Evolutionary conservation across 2,329 filamentous ascomycete genomes (phyloP), one percentile per base, ranked within the genome.

Genomic region (Sporothrix sp.): DNA sequence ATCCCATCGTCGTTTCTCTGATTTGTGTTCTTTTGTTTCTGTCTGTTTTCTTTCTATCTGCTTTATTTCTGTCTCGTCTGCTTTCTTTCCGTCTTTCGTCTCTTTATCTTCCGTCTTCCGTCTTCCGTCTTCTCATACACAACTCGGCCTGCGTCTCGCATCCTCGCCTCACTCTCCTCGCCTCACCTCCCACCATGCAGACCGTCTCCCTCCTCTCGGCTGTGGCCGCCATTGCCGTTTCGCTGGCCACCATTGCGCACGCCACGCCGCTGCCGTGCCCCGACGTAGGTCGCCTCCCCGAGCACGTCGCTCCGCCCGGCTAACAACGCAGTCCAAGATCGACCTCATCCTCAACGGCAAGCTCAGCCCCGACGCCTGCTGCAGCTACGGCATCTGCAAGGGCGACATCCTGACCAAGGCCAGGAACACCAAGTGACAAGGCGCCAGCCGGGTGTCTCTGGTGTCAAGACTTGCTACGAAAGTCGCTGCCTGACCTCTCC

Each of bases 321-420:
- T 10, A 23, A 16, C 38, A 16, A 4, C 25, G 4, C 54, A 68
- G 64, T 50, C 58, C 14, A 67, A 65, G 53, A 58, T 66, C 48
- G 70, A 71, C 55, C 59, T 62, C 13, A 78, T 78, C 35, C 67
- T 78, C 42, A 69, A 63, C 25, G 73, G 74, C 48, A 61, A 68
- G 25, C 64, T 73, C 53, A 65, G 68, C 18, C 67, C 72, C n/a
- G 70, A 74, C 25, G 69, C 63, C 11, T 78, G 75, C 61, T 78
- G 75, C 60, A 71, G 71, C n/a, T 76, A 77, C 54, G 74, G 75
- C 45, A 64, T 64, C 30, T 78, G 74, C 62, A 71, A 72, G 50
- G 69, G 69, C 48, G 69, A 74, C 52, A 70, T 76, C 43, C 70
- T 76, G 38, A 59, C 74, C 48, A 55, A 52, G 54, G 21, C 11